These are phyloP conservation scores for Gastrolobium villosum DNA, from an alignment of 306 rosid species.

Conservation along the genomic window DNA sequence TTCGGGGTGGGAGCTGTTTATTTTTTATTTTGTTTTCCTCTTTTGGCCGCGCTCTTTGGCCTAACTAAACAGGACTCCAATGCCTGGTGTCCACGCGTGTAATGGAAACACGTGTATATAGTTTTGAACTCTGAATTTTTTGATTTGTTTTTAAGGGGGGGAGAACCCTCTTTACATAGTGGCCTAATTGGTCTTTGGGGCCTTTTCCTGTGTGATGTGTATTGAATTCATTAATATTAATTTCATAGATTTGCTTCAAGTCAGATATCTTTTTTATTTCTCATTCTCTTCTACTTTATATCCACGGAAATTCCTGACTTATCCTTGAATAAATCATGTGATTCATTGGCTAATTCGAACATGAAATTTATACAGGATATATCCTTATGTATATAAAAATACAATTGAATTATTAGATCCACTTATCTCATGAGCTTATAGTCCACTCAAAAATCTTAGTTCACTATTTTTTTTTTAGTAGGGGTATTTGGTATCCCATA, in stretches of 20 bases:
- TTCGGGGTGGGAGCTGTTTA: conserved; percentile 59
- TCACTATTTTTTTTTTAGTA: no score
- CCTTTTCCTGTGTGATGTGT: conserved; percentile 71
- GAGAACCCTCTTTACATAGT: conserved; percentile 41
- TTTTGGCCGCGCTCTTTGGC: conserved; percentile 58
- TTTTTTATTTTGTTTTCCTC: conserved; percentile 7
- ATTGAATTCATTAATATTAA: conserved; percentile 56
- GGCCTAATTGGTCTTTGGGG: conserved; percentile 77
- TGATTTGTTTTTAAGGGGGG: conserved; percentile 41
- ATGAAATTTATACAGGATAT: background rate
- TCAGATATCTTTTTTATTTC: background rate
- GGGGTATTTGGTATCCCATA: conserved; percentile 11
- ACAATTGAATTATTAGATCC: conserved; percentile 30
- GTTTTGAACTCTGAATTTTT: conserved; percentile 41
- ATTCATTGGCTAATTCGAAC: background rate
- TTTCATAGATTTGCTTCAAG: conserved; percentile 29
- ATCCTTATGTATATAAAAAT: background rate
- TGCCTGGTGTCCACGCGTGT: conserved; percentile 55
- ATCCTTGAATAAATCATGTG: conserved; percentile 5
- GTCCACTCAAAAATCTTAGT: background rate
- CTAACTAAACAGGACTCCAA: conserved; percentile 53
- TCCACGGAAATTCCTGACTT: background rate
- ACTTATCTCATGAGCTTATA: background rate
- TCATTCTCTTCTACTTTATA: background rate
- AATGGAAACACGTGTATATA: conserved; percentile 60